Evolutionary conservation across 2,329 filamentous ascomycete species (phyloP), one percentile per base, ranked within the genome.

Genomic region (Didymella pomorum): DNA sequence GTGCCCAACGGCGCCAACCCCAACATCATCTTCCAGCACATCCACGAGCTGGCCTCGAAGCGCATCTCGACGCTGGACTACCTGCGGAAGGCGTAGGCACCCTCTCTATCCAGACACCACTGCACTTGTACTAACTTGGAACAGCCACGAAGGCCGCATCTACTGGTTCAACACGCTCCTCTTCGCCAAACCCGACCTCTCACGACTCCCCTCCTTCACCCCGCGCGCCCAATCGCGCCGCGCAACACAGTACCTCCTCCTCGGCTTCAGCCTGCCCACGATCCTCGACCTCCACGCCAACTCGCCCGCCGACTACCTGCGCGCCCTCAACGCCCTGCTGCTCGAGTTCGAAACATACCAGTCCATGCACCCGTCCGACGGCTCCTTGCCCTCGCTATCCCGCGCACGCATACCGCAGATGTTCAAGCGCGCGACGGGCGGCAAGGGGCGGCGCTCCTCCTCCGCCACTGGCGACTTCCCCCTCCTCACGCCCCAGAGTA

Each of bases 161-260:
- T 98, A 96, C 81, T 98, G 95, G 93, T 97, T 98, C 83, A 97
- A 97, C 79, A 97, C 95, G 0, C 87, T 97, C 60, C 90, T 96
- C 72, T 97, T 97, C 78, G 91, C 93, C 65, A 90, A 92, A 70
- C 78, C 86, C 28, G 92, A 97, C 76, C 84, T 98, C 31, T 81
- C 85, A 50, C 88, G 89, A 71, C 89, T 97, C 81, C 89, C 94
- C 44, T 96, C 92, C 73, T 94, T 96, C 73, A 91, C 96, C 58
- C 81, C 87, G 4, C 88, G 90, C 64, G 95, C 94, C 73, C 87
- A 97, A 47, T 89, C 92, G 61, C 90, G 93, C 58, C 91, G 95
- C 68, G 94, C 95, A 33, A 96, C 93, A 50, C 97, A 97, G 76
- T 96, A 94, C 76, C 87, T 99, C 56, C 86, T 98, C 29, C 89